These are phyloP conservation scores for Saccharomycopsis schoenii DNA, from an alignment of 805 yeast species.

Conservation along the genomic window DNA sequence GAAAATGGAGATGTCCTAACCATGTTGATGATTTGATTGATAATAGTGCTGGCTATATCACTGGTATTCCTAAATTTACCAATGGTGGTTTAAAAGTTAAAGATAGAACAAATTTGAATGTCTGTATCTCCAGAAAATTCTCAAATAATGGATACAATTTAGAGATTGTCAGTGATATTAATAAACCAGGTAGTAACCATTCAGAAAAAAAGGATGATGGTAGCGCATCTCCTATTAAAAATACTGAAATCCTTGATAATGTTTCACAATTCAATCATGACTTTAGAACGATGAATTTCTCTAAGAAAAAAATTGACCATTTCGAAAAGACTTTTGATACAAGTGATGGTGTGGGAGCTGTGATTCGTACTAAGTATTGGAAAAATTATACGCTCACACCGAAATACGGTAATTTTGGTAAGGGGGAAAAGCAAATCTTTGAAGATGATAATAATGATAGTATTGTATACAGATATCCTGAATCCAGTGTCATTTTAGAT, in stretches of 20 bases:
- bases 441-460: constrained; percentile 27
- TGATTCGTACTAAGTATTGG: not conserved
- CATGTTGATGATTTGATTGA: constrained; percentile 52
- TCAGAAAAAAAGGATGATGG: not conserved
- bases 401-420: not conserved
- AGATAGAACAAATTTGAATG: constrained; percentile 44
- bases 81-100: constrained; percentile 33
- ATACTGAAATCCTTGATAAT: not conserved
- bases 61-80: not conserved
- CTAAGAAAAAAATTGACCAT: not conserved
- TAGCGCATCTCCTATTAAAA: not conserved
- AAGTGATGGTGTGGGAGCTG: not conserved
- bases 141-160: constrained; percentile 44
- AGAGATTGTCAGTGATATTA: constrained; percentile 41
- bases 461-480: constrained; percentile 56
- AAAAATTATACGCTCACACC: not conserved
- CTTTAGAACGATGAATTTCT: not conserved
- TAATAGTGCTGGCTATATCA: constrained; percentile 9
- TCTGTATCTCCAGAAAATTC: constrained; percentile 41
- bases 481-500: constrained; percentile 56
- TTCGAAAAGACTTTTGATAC: not conserved
- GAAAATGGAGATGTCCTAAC: constrained; percentile 87
- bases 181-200: constrained; percentile 16
- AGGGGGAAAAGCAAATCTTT: not conserved
- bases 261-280: not conserved